Conservation (phyloP, 2,329 filamentous ascomycete species). For the Phialophora expanda region DNA sequence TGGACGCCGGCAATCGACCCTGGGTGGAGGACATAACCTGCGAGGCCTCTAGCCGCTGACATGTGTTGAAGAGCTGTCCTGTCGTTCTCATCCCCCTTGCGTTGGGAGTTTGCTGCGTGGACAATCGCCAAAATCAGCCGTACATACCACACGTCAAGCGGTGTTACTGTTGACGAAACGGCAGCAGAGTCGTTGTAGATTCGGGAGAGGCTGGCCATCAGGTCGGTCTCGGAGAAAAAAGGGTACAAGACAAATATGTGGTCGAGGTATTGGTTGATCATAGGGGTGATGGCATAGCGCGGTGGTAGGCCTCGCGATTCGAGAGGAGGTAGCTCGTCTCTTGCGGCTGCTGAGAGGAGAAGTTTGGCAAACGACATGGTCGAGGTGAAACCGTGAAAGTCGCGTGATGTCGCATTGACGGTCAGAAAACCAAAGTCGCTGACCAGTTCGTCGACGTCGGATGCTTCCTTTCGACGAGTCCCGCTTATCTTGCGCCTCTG, state of each 20-base stretch:
- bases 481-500: slow-evolving; percentile 43
- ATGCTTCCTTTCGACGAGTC: slow-evolving; percentile 69
- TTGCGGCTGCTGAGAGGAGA: slow-evolving; percentile 79
- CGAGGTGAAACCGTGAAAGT: slow-evolving; percentile 85
- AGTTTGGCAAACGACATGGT: slow-evolving; percentile 93
- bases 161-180: slow-evolving; percentile 47
- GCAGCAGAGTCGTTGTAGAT: slow-evolving; percentile 67
- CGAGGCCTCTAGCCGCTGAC: slow-evolving; percentile 72
- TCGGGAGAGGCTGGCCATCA: slow-evolving; percentile 79
- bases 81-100: slow-evolving; percentile 67
- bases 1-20: slow-evolving; percentile 86
- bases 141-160: slow-evolving; percentile 80
- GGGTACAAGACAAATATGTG: slow-evolving; percentile 82
- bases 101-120: slow-evolving; percentile 73
- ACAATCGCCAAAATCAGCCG: slow-evolving; percentile 89
- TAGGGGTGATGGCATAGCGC: slow-evolving; percentile 68
- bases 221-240: slow-evolving; percentile 77
- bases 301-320: slow-evolving; percentile 68
- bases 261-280: slow-evolving; percentile 83
- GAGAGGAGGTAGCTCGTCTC: slow-evolving; percentile 70
- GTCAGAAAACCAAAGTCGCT: slow-evolving; percentile 94
- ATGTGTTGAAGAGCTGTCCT: slow-evolving; percentile 65
- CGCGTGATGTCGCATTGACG: slow-evolving; percentile 90
- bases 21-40: slow-evolving; percentile 81
- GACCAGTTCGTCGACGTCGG: slow-evolving; percentile 87